Percentiles rank a stretch among this genome's conserved stretches.
phyloP scores from a whole-genome alignment of 2,329 filamentous ascomycete species.

The Coniochaeta sp. region DNA sequence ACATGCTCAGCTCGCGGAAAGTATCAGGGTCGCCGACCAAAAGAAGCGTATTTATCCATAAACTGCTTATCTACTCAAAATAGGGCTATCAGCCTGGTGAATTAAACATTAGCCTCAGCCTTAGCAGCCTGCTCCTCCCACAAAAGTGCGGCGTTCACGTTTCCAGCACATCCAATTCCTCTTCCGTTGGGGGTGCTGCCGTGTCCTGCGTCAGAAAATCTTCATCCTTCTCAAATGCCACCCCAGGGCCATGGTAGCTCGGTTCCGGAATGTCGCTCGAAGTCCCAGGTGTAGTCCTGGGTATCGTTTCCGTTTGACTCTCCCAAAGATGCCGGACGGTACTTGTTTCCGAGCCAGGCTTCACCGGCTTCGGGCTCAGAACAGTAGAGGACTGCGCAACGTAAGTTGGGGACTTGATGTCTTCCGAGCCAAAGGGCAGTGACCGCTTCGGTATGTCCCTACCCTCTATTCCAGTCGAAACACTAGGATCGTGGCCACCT shows the following conservation, averaged over 20 bases:
- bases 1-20: not conserved
- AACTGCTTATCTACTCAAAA: not conserved
- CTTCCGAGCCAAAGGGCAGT: slow-evolving; percentile 47
- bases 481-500: not conserved
- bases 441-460: slow-evolving; percentile 38
- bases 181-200: slow-evolving; percentile 28
- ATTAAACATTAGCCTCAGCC: not conserved
- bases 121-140: not conserved
- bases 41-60: not conserved
- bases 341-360: slow-evolving; percentile 17
- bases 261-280: slow-evolving; percentile 28
- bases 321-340: slow-evolving; percentile 17
- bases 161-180: slow-evolving; percentile 32
- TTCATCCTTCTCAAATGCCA: slow-evolving; percentile 45
- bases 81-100: not conserved
- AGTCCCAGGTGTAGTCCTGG: not conserved
- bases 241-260: slow-evolving; percentile 41
- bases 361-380: slow-evolving; percentile 27
- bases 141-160: slow-evolving; percentile 17
- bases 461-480: slow-evolving; percentile 8
- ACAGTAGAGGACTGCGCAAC: slow-evolving; percentile 28
- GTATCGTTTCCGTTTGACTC: slow-evolving; percentile 11
- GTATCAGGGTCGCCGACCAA: not conserved
- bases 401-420: slow-evolving; percentile 34
- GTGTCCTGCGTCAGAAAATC: slow-evolving; percentile 26